phyloP scores from a whole-genome alignment of 2,329 filamentous ascomycete species.

The Paecilomyces fulvus region DNA sequence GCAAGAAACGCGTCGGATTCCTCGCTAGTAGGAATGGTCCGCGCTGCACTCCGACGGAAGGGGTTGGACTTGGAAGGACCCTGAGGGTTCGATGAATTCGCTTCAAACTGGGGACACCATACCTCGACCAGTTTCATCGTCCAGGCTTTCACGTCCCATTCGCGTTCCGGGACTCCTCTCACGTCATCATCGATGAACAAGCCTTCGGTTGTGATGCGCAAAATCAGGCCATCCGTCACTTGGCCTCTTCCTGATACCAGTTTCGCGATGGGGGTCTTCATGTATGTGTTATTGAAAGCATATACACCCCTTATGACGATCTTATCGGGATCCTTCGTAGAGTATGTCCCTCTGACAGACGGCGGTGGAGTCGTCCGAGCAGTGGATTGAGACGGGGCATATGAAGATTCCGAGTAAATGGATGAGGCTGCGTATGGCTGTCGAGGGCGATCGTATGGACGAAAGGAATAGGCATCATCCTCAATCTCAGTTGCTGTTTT shows the following conservation, averaged over 20 bases:
- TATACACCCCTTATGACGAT: slow-evolving; percentile 93
- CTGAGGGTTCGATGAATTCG: slow-evolving; percentile 30
- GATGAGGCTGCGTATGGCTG: slow-evolving; percentile 52
- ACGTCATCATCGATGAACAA: slow-evolving; percentile 97
- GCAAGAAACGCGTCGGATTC: slow-evolving; percentile 58
- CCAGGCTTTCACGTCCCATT: slow-evolving; percentile 99
- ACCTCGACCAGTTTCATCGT: slow-evolving; percentile 89
- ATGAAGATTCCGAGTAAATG: slow-evolving; percentile 73
- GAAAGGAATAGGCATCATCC: slow-evolving; percentile 62
- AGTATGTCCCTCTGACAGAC: slow-evolving; percentile 68
- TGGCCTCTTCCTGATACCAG: slow-evolving; percentile 74
- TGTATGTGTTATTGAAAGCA: slow-evolving; percentile 80
- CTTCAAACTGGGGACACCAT: slow-evolving; percentile 60
- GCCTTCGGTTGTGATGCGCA: slow-evolving; percentile 87
- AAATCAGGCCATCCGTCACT: slow-evolving; percentile 84
- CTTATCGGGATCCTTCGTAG: slow-evolving; percentile 87
- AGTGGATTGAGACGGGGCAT: slow-evolving; percentile 75
- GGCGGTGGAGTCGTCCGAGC: slow-evolving; percentile 75
- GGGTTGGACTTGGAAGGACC: slow-evolving; percentile 19
- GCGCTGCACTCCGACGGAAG: slow-evolving; percentile 39
- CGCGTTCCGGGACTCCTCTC: slow-evolving; percentile 79
- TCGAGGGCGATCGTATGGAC: slow-evolving; percentile 66
- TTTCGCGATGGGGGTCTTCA: slow-evolving; percentile 82
- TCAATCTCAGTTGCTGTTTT: slow-evolving; percentile 41
- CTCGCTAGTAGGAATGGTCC: slow-evolving; percentile 49